These are phyloP conservation scores for Annulohypoxylon bovei DNA, from an alignment of 495 filamentous ascomycete species.

Conservation along the genomic window DNA sequence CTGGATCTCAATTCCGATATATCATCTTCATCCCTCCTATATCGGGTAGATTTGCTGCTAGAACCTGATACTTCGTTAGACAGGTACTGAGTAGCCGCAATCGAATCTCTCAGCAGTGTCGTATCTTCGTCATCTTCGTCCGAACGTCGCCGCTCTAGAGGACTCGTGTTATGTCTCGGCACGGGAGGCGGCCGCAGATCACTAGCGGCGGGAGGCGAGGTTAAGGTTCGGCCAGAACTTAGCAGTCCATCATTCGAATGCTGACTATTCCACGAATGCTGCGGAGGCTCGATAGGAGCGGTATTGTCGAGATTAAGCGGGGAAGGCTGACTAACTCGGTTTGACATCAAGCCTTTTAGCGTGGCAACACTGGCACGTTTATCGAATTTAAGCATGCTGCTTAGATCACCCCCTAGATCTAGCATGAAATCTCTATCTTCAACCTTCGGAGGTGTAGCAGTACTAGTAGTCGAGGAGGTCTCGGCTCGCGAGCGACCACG, in stretches of 20 bases:
- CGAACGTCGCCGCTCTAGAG: slow-evolving; percentile 58
- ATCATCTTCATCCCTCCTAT: slow-evolving; percentile 51
- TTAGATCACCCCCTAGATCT: slow-evolving; percentile 70
- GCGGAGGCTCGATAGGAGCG: slow-evolving; percentile 65
- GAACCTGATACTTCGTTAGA: slow-evolving; percentile 32
- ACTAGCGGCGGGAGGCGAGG: slow-evolving; percentile 35
- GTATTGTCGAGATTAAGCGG: slow-evolving; percentile 69
- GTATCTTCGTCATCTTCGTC: slow-evolving; percentile 75
- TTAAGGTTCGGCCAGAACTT: slow-evolving; percentile 49
- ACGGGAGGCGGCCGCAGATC: slow-evolving; percentile 38
- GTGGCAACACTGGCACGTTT: slow-evolving; percentile 65
- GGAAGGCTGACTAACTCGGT: slow-evolving; percentile 58
- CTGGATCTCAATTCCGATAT: slow-evolving; percentile 23
- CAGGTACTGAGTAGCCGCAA: slow-evolving; percentile 61
- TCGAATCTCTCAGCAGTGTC: slow-evolving; percentile 69
- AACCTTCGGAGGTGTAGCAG: slow-evolving; percentile 75
- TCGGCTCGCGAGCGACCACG: slow-evolving; percentile 54
- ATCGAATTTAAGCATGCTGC: slow-evolving; percentile 71
- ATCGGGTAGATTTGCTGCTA: slow-evolving; percentile 28
- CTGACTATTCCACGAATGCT: slow-evolving; percentile 75
- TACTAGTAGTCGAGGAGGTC: slow-evolving; percentile 66
- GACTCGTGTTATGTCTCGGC: slow-evolving; percentile 59
- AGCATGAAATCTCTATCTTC: slow-evolving; percentile 66
- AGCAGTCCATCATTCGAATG: slow-evolving; percentile 72
- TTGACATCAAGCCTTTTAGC: slow-evolving; percentile 50